These are phyloP conservation scores for Termitomyces sp. DNA, from an alignment of 768 basidiomycete genomes.

Conservation along the genomic window DNA sequence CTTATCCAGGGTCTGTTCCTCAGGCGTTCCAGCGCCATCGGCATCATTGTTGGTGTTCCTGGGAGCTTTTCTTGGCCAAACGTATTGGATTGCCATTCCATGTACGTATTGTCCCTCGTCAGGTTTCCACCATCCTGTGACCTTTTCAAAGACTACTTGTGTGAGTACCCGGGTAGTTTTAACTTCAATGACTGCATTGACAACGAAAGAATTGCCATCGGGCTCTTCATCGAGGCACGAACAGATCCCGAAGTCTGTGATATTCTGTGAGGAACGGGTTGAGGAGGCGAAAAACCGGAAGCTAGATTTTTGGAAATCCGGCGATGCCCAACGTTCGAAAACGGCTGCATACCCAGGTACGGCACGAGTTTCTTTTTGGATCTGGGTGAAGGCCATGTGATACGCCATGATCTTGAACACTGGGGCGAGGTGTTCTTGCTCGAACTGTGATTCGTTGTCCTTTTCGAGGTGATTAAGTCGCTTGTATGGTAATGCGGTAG, in stretches of 20 bases:
- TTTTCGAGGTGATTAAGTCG: not conserved
- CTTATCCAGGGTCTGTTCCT: not conserved
- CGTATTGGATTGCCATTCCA: not conserved
- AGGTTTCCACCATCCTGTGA: not conserved
- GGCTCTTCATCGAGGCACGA: not conserved
- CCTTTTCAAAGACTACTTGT: fast-evolving
- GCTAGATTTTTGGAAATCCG: not conserved
- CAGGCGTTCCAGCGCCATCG: not conserved
- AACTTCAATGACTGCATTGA: not conserved
- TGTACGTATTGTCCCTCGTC: not conserved
- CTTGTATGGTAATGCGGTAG: not conserved
- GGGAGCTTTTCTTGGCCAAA: not conserved
- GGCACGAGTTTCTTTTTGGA: not conserved
- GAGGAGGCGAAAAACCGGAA: not conserved
- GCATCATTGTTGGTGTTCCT: not conserved
- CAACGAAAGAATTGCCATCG: not conserved
- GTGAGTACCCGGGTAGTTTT: not conserved
- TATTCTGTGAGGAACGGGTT: not conserved
- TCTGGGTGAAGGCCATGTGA: not conserved
- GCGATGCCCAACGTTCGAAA: not conserved
- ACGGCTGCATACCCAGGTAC: not conserved
- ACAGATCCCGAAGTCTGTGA: not conserved
- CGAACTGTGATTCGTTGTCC: not conserved
- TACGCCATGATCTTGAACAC: not conserved
- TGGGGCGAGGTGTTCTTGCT: not conserved